Evolutionary conservation across 1,284 basidiomycete genomes (phyloP).

Genomic region (Moniliella sp.): DNA sequence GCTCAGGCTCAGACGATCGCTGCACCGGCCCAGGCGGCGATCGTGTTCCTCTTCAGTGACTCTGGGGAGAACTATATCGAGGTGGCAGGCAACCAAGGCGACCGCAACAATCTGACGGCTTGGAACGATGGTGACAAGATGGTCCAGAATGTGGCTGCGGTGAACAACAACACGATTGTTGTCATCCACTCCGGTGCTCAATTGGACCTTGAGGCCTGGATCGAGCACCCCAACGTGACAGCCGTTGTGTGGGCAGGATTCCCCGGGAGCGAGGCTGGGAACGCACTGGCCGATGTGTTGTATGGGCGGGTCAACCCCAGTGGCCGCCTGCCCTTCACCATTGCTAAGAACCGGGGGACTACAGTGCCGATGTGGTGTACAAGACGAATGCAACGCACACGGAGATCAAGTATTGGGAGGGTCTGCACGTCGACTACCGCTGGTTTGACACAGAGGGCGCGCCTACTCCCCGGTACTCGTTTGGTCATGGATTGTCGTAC

Average conservation of each 20-base stretch:
- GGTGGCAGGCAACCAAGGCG: conserved; percentile 49
- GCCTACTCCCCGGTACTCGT: conserved; percentile 47
- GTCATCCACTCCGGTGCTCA: conserved; percentile 15
- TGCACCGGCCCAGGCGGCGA: conserved; percentile 36
- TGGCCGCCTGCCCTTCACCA: conserved; percentile 21
- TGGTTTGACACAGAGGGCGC: conserved; percentile 49
- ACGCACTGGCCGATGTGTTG: conserved; percentile 12
- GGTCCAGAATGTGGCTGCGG: conserved; percentile 10
- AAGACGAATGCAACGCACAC: conserved; percentile 32
- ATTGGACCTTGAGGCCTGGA: conserved; percentile 14
- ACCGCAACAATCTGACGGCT: conserved; percentile 55
- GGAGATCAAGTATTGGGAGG: conserved; percentile 49
- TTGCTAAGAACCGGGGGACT: conserved; percentile 40
- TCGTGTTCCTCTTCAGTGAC: conserved; percentile 35
- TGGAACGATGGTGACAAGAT: conserved; percentile 51
- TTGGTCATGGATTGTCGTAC: conserved; percentile 66
- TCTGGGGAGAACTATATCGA: conserved; percentile 32
- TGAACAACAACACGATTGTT: conserved; percentile 23
- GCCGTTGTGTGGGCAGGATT: conserved; percentile 16
- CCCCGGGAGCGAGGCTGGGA: conserved; percentile 17
- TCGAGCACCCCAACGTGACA: conserved; percentile 20
- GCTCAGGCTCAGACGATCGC: conserved; percentile 11
- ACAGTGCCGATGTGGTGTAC: conserved; percentile 12
- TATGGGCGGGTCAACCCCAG: conserved; percentile 19
- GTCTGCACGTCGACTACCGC: conserved; percentile 46